Evolutionary conservation across 1,284 basidiomycete species (phyloP), one percentile per base, ranked within the genome.

Genomic region (Pseudozyma sp.): DNA sequence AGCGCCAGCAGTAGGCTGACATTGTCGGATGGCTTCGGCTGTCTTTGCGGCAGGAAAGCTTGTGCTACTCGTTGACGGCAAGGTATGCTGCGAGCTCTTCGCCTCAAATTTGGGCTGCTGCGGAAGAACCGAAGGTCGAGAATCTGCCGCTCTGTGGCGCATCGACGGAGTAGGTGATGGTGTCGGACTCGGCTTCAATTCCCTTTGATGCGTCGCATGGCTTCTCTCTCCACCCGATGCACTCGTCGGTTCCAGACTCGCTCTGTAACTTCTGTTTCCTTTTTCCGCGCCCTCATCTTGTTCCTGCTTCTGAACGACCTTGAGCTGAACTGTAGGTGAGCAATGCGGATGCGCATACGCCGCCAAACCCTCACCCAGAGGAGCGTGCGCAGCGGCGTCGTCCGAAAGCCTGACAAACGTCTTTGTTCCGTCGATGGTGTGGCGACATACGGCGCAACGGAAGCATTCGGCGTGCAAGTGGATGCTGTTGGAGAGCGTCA

Each of bases 391-490:
- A 11, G 31, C 16, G 25, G 25, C 25, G 6, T 43, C 47, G 3
- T 50, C 60, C 4, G 38, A 31, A 5, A 75, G 52, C 12, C 80
- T 25, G 3, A 73, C 64, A 44, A 82, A 82, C 1, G 61, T 54
- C 51, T 59, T 65, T 0, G n/a, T 19, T 2, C 64, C 75, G 19
- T 78, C 76, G 34, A 81, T 81, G 9, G 36, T 10, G 4, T 43
- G 38, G 4, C 36, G 10, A 49, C 80, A 82, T 9, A 78, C 25
- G 10, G 54, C 48, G 49, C 80, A 82, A 10, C 35, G 38, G 59
- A 82, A 81, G 59, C 80, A 82, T 2, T 69, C 62, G 21, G 75
- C 70, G 34, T 82, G 80, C 1, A 81, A 53, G 16, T 70, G 64
- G 2, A 53, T 21, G 8, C 44, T 53, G 18, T 64, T 50, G 2